Base-by-base conservation (phyloP, 106 monocot species). In the Cymbidium sinense region DNA sequence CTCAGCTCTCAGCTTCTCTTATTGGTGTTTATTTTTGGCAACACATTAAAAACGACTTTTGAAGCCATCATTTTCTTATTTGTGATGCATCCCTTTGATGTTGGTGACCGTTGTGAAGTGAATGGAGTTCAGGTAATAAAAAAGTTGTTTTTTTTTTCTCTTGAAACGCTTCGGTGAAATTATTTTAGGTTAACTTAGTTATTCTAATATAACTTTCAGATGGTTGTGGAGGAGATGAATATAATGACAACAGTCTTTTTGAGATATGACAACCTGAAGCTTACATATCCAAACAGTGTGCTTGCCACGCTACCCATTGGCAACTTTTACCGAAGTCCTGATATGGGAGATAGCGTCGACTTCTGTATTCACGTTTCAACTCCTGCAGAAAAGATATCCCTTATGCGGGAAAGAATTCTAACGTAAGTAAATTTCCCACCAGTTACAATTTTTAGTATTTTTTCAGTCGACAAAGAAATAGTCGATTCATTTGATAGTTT, bases 181-280 rank as follows among this genome's bases (percentile, higher is more conserved):
- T 10, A 29, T 39, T 7, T 39, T 10, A 67, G 13, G 67, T 1
- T 9, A 67, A 21, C 39, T 0, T 41, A 67, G n/a, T 47, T 81
- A 30, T 69, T 33, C 70, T 71, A 12, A 72, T 30, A 65, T 19
- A 21, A 73, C n/a, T 78, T 76, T 77, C 86, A 96, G 93, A 83
- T 93, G 87, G 33, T 93, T 72, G 96, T 93, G 2, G 93, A 96
- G 75, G 93, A 96, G 78, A 96, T 96, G 96, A 93, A 96, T 76
- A 96, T 96, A 64, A 28, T 93, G 73, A 88, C 93, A 34, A 96
- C 93, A n/a, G 43, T 93, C 1, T 93, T 96, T 76, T 61, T 96
- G 81, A 84, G 87, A 82, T 87, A 76, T 10, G 96, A 96, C 73
- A 89, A 89, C 76, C 83, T 82, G 71, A 96, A 96, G 77, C 84